Evolutionary conservation across 2,329 filamentous ascomycete species (phyloP), one percentile per base, ranked within the genome.

Genomic region (Aureobasidium sp.): DNA sequence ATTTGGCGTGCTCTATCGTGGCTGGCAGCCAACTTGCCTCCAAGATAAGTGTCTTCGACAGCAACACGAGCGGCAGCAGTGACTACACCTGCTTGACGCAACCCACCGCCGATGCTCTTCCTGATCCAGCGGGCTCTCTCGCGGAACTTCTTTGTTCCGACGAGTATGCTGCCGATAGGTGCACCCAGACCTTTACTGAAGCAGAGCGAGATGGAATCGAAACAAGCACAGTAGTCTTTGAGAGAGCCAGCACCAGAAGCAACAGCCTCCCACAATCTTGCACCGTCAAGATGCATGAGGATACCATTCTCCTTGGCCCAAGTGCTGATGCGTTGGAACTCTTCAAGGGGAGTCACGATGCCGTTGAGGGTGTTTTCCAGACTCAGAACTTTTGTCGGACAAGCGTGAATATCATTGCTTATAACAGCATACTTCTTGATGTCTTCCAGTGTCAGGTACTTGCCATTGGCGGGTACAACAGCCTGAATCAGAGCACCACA

Each of bases 301-400:
- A 94, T 85, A 27, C 76, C 79, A 64, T 89, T 78, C 68, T 81
- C 71, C 67, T 70, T 79, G 63, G 71, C 90, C 79, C 89, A 96
- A 1, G 78, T 78, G 0, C 84, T 80, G 68, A 96, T 96, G 47
- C 82, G 79, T 62, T 78, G 79, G 10, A 85, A 81, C 72, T 96
- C 91, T 1, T 76, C 74, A 1, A 96, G 79, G 0, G 91, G 92
- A 80, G 90, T 87, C 48, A 96, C 79, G 68, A 86, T 85, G 29
- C 91, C 91, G 61, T 85, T 84, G 54, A 96, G 81, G 1, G 92
- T 96, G 71, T 96, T 96, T 71, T 97, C 91, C 51, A 96, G 78
- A 64, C 84, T 86, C 66, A 97, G 90, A 55, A 96, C 82, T 48
- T 84, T 84, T 0, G 91, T 96, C 0, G 91, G 91, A 68, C 88